Percentiles rank a stretch among this genome's conserved stretches.
Evolutionary conservation across 2,329 filamentous ascomycete species (phyloP).

Genomic region (Nigrospora sphaerica): DNA sequence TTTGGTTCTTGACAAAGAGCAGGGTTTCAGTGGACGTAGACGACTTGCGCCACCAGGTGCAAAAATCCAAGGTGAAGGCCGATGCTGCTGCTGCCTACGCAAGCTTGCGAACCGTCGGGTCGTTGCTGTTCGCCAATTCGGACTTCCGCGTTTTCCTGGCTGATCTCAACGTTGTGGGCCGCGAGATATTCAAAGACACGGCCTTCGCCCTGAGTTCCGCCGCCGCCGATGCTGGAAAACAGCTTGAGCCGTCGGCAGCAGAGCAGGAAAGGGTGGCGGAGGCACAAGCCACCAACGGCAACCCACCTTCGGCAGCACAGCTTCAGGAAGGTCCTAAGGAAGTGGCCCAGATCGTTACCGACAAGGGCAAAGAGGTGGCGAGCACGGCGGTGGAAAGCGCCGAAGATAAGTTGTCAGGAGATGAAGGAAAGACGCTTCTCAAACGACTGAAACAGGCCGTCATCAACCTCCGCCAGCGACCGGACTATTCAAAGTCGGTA

Average conservation of each 20-base stretch:
- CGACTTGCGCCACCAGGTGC: slow-evolving; percentile 54
- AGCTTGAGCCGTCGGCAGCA: slow-evolving; percentile 61
- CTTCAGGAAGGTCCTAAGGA: slow-evolving; percentile 50
- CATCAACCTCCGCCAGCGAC: slow-evolving; percentile 63
- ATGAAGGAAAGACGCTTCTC: slow-evolving; percentile 66
- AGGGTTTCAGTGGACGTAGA: slow-evolving; percentile 60
- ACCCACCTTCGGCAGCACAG: slow-evolving; percentile 52
- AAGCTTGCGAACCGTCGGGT: slow-evolving; percentile 76
- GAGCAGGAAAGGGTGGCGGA: slow-evolving; percentile 48
- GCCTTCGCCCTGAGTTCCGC: slow-evolving; percentile 71
- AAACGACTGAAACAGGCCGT: slow-evolving; percentile 73
- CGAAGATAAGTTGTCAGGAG: slow-evolving; percentile 64
- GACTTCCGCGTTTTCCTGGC: slow-evolving; percentile 83
- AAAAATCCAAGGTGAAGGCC: slow-evolving; percentile 57
- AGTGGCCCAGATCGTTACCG: slow-evolving; percentile 46
- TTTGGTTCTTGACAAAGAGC: slow-evolving; percentile 79
- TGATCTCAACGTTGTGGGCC: slow-evolving; percentile 70
- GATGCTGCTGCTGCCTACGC: slow-evolving; percentile 70
- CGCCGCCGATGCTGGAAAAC: slow-evolving; percentile 66
- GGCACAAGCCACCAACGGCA: slow-evolving; percentile 15
- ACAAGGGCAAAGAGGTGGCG: slow-evolving; percentile 26
- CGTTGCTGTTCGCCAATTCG: slow-evolving; percentile 79
- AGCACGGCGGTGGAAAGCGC: slow-evolving; percentile 55
- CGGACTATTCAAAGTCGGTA: slow-evolving; percentile 81
- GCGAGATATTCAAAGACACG: slow-evolving; percentile 82